These are phyloP conservation scores for Sisymbrium altissimum DNA, from an alignment of 345 rosid genomes.

Conservation along the genomic window DNA sequence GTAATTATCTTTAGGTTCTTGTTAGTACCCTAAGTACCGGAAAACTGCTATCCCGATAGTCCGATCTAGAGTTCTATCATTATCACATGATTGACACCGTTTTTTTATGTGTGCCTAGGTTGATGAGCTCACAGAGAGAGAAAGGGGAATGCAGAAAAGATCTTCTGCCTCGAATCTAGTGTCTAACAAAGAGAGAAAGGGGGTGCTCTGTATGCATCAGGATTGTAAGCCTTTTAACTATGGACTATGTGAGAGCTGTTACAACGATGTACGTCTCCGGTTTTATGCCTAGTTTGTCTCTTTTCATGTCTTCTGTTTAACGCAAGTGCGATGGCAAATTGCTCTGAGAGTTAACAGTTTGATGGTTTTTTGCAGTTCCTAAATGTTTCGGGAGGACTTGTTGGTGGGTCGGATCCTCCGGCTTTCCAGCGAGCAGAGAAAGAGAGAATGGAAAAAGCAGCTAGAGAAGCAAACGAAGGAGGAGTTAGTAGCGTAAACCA, in stretches of 20 bases:
- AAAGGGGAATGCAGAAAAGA: slow-evolving; percentile 43
- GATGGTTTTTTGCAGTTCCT: slow-evolving; percentile 46
- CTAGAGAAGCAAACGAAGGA: slow-evolving; percentile 41
- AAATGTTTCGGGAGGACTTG: slow-evolving; percentile 68
- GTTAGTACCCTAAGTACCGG: no score
- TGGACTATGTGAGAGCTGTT: slow-evolving; percentile 77
- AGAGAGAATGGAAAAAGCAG: slow-evolving; percentile 53
- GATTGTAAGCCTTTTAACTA: slow-evolving; percentile 42
- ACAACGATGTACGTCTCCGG: slow-evolving; percentile 46
- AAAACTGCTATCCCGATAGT: no score
- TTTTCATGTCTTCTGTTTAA: background rate
- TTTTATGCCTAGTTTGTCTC: slow-evolving; percentile 2
- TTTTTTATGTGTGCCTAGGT: slow-evolving; percentile 41
- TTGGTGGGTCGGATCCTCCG: slow-evolving; percentile 88
- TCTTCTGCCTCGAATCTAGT: slow-evolving; percentile 31
- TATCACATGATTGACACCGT: background rate
- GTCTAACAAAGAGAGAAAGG: slow-evolving; percentile 20
- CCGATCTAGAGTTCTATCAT: no score
- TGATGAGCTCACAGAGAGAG: slow-evolving; percentile 63
- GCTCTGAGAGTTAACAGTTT: slow-evolving; percentile 6
- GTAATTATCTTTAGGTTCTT: no score
- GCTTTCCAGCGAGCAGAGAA: slow-evolving; percentile 82
- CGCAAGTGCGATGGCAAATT: background rate
- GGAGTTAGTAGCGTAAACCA: slow-evolving; percentile 27
- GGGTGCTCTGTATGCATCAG: slow-evolving; percentile 67